Conservation (phyloP, 805 yeast species). For the Wickerhamiella sorbophila region DNA sequence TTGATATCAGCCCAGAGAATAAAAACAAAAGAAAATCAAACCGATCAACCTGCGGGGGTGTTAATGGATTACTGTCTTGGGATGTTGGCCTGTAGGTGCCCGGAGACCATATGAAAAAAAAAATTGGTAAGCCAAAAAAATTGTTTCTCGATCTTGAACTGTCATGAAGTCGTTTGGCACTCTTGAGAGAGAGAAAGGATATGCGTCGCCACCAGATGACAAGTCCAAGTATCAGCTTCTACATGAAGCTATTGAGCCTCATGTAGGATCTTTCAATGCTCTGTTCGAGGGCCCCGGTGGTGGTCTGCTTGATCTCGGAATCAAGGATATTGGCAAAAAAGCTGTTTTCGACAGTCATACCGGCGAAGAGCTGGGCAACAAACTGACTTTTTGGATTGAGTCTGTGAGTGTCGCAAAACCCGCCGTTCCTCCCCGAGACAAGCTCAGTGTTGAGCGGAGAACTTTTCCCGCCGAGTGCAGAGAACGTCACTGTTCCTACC, state of each 20-base stretch:
- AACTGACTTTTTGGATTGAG: slow-evolving; percentile 68
- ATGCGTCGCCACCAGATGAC: slow-evolving; percentile 80
- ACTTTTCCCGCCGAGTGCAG: slow-evolving; percentile 79
- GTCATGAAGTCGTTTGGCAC: slow-evolving; percentile 44
- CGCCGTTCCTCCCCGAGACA: slow-evolving; percentile 55
- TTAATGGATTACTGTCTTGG: background rate
- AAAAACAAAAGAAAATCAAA: background rate
- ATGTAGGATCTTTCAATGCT: slow-evolving; percentile 92
- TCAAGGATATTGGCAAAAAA: slow-evolving; percentile 74
- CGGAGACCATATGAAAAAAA: background rate
- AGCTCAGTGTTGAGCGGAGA: slow-evolving; percentile 60
- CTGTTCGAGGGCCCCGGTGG: slow-evolving; percentile 78
- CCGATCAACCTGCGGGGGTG: background rate
- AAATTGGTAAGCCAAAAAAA: background rate
- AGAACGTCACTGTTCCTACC: slow-evolving; percentile 75
- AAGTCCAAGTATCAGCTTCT: slow-evolving; percentile 69
- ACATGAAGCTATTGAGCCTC: slow-evolving; percentile 85
- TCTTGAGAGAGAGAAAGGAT: slow-evolving; percentile 73
- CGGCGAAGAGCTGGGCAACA: slow-evolving; percentile 55
- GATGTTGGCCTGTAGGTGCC: background rate
- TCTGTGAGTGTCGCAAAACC: slow-evolving; percentile 82
- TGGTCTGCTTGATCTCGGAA: slow-evolving; percentile 73
- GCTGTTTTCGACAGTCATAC: slow-evolving; percentile 74
- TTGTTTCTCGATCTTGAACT: background rate
- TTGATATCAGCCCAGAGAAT: too few relatives aligned